These are phyloP conservation scores for Eucalyptus fibrosa DNA, from an alignment of 345 rosid genomes.

Conservation along the genomic window DNA sequence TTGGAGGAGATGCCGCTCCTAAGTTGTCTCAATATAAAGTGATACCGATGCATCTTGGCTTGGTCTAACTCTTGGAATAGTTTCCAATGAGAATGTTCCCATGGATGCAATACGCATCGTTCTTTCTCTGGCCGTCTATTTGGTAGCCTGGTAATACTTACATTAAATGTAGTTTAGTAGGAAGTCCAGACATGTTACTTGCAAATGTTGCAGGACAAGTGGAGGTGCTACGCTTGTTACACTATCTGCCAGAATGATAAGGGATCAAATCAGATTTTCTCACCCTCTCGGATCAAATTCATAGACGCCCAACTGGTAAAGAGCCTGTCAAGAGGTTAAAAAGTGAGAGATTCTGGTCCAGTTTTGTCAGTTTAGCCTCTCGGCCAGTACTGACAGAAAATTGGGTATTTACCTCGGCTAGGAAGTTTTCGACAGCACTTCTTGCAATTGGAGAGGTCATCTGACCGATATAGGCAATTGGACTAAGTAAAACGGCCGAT, in stretches of 20 bases:
- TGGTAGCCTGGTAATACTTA: background rate
- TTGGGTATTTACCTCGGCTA: slow-evolving; percentile 21
- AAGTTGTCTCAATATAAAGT: background rate
- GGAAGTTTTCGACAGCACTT: slow-evolving; percentile 12
- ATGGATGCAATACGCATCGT: background rate
- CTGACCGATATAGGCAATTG: slow-evolving; percentile 31
- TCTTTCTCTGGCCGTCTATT: background rate
- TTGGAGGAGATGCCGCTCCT: background rate
- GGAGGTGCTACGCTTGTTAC: background rate
- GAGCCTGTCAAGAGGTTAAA: slow-evolving; percentile 10
- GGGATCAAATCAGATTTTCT: background rate
- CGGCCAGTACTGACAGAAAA: background rate
- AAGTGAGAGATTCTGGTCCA: background rate
- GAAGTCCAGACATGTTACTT: background rate
- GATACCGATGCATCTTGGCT: background rate
- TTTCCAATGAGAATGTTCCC: background rate
- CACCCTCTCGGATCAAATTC: slow-evolving; percentile 37
- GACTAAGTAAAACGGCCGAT: slow-evolving; percentile 41
- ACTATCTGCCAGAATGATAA: background rate
- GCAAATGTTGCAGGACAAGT: background rate
- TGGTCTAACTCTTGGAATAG: background rate
- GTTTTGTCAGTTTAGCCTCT: background rate
- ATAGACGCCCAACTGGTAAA: slow-evolving; percentile 14
- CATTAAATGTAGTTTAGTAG: background rate
- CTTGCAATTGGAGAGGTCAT: slow-evolving; percentile 22